A percentile compares a stretch with the other conserved stretches of the same genome.
Conservation (phyloP, 2,329 filamentous ascomycete species). For the Emydomyces testavorans region DNA sequence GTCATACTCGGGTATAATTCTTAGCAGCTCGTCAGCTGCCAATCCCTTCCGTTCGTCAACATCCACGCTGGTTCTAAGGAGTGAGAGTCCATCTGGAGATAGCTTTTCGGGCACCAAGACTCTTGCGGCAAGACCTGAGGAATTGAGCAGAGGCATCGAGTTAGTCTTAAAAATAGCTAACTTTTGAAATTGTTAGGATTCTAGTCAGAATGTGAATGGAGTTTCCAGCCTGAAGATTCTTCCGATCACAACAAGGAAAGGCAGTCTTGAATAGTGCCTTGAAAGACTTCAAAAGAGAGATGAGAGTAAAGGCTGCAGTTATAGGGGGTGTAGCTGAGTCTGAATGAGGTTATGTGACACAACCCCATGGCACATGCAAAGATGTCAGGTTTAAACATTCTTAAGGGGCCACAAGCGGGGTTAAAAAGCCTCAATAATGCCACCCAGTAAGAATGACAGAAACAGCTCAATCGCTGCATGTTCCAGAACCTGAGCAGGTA, state of each 20-base stretch:
- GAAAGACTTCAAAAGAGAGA: too few relatives aligned
- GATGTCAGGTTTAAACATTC: too few relatives aligned
- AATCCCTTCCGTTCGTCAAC: slow-evolving; percentile 58
- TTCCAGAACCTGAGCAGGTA: too few relatives aligned
- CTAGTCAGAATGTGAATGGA: background rate
- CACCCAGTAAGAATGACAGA: background rate
- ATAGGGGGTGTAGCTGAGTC: too few relatives aligned
- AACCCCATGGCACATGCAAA: background rate
- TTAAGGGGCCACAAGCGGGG: background rate
- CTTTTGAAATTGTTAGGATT: too few relatives aligned
- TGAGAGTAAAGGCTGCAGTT: too few relatives aligned
- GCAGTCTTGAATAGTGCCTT: too few relatives aligned
- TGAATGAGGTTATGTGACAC: too few relatives aligned
- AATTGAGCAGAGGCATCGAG: slow-evolving; percentile 19
- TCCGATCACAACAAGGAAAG: background rate
- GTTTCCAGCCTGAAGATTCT: background rate
- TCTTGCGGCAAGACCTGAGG: slow-evolving; percentile 31
- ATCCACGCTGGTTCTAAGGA: slow-evolving; percentile 55
- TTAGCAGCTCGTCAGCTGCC: slow-evolving; percentile 49
- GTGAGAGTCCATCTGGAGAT: slow-evolving; percentile 61
- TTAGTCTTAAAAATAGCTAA: background rate
- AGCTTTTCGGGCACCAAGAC: slow-evolving; percentile 71
- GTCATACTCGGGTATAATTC: slow-evolving; percentile 60
- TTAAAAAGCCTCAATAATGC: background rate
- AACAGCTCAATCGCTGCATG: background rate